Evolutionary conservation across 257 asterid genomes (phyloP).

Genomic region (Primulina eburnea): DNA sequence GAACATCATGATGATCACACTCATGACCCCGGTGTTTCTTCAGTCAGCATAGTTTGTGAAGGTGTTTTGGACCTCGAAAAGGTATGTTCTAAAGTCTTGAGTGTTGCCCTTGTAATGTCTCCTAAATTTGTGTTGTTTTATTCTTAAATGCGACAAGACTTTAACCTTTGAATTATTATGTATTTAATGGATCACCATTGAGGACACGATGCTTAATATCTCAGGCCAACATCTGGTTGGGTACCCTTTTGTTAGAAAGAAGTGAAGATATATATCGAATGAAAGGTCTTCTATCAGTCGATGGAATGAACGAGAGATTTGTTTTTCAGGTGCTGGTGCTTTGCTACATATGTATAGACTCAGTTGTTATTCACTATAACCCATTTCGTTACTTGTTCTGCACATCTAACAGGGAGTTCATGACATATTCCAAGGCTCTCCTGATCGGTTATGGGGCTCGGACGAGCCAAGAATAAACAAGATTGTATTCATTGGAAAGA

Average conservation of each 20-base stretch:
- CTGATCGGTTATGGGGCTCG: constrained; percentile 74
- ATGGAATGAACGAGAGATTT: constrained; percentile 91
- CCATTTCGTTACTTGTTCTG: not conserved
- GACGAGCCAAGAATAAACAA: constrained; percentile 77
- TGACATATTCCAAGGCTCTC: constrained; percentile 96
- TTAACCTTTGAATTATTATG: not conserved
- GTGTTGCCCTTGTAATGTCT: not conserved
- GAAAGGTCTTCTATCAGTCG: constrained; percentile 90
- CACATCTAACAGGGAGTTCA: constrained; percentile 69
- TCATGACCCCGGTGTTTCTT: constrained; percentile 97
- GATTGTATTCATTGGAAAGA: constrained; percentile 94
- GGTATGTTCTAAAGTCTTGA: constrained; percentile 36
- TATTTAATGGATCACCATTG: not conserved
- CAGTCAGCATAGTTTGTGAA: constrained; percentile 97
- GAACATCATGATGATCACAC: constrained; percentile 90
- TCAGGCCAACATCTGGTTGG: constrained; percentile 98
- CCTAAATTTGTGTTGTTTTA: not conserved
- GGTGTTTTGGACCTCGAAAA: constrained; percentile 95
- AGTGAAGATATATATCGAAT: constrained; percentile 93
- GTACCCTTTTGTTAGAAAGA: constrained; percentile 69
- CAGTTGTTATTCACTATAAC: not conserved
- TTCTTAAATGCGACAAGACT: not conserved
- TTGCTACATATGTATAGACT: not conserved
- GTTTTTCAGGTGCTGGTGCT: constrained; percentile 73
- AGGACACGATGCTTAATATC: constrained; percentile 17